Conservation (phyloP, 108 stramenopile species). For the Pseudonitzschia multiseries region DNA sequence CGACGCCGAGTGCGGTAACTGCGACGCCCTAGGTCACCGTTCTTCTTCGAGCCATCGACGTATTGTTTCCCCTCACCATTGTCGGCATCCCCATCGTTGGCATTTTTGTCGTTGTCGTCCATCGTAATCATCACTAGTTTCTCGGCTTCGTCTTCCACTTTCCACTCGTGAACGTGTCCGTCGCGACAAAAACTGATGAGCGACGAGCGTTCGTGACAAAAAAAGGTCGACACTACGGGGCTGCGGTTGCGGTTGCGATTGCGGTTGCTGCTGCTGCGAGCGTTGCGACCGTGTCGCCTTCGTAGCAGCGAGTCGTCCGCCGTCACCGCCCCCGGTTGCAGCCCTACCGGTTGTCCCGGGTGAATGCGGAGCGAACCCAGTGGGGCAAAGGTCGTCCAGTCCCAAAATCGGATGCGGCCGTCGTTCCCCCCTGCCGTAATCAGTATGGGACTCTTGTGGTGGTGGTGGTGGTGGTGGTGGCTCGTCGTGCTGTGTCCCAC, state of each 20-base stretch:
- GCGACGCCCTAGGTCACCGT: too few species aligned
- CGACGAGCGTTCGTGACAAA: conserved; percentile 6
- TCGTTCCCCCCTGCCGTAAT: background rate
- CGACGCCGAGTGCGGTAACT: too few species aligned
- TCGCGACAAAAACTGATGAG: background rate
- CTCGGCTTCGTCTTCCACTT: background rate
- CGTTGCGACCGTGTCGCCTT: background rate
- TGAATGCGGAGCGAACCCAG: background rate
- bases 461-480: background rate
- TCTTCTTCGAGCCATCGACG: too few species aligned
- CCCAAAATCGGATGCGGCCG: conserved; percentile 1
- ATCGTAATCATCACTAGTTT: background rate
- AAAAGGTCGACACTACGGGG: background rate
- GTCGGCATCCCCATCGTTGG: too few species aligned
- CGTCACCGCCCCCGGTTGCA: too few species aligned
- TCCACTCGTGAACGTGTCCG: conserved; percentile 4
- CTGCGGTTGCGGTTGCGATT: background rate
- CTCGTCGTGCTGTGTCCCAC: background rate
- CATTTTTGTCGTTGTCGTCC: background rate
- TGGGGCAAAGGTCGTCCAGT: background rate
- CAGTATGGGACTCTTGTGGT: background rate
- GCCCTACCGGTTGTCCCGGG: background rate
- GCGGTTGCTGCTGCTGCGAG: background rate
- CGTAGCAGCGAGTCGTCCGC: background rate
- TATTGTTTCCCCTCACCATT: too few species aligned